Conservation (phyloP, 1,284 basidiomycete species). For the Afroboletus lepidellus region DNA sequence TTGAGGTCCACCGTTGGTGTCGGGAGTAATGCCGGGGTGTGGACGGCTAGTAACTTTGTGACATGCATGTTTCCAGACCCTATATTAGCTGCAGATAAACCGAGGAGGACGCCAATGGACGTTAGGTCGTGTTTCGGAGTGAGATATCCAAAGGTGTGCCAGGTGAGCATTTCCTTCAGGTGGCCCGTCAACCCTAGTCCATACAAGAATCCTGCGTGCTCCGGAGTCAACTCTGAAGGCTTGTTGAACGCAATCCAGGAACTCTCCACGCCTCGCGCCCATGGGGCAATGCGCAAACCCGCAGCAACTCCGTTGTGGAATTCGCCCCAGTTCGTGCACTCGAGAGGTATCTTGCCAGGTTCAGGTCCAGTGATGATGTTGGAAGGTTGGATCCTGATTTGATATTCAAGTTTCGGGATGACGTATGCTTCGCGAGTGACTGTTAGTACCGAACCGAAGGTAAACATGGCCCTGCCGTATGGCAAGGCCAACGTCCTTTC, state of each 20-base stretch:
- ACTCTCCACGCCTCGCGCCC: constrained; percentile 78
- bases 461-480: constrained; percentile 85
- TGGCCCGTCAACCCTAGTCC: constrained; percentile 93
- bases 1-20: constrained; percentile 86
- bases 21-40: constrained; percentile 90
- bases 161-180: constrained; percentile 82
- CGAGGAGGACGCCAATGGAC: constrained; percentile 90
- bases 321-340: constrained; percentile 87
- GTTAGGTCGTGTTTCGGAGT: constrained; percentile 95
- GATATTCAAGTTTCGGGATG: constrained; percentile 80
- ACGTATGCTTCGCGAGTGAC: constrained; percentile 75
- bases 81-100: constrained; percentile 88
- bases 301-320: constrained; percentile 98
- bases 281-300: constrained; percentile 78
- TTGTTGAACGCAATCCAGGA: constrained; percentile 95
- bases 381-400: constrained; percentile 70
- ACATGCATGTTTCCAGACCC: constrained; percentile 86
- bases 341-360: constrained; percentile 60
- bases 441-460: constrained; percentile 72
- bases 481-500: constrained; percentile 85
- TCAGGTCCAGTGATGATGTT: constrained; percentile 66
- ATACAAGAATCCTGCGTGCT: constrained; percentile 93
- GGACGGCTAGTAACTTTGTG: constrained; percentile 88
- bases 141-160: constrained; percentile 89
- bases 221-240: constrained; percentile 80